Base-by-base conservation (phyloP, 306 rosid species). In the Rubus idaeus region DNA sequence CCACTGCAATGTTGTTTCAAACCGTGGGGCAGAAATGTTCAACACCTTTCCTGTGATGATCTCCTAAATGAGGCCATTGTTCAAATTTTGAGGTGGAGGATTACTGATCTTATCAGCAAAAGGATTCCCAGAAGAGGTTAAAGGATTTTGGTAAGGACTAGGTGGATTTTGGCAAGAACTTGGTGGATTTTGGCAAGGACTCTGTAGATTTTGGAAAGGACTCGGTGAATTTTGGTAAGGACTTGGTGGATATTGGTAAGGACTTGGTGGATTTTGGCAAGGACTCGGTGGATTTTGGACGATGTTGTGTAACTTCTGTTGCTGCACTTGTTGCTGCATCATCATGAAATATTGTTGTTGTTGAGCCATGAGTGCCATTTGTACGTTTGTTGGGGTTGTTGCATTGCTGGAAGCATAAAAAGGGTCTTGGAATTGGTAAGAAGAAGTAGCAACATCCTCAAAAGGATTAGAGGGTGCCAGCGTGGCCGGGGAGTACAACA, bases 401-500 rank as follows among this genome's bases (percentile, higher is more conserved):
- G 46, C 70, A 8, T 64, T 39, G 47, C 23, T 39, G 70, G 47
- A 64, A 64, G 70, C 70, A 64, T 30, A 26, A n/a, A 52, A 52
- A 18, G 75, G 50, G 42, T 61, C 18, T 61, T 61, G 67, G 42
- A 26, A 61, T 26, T 26, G 42, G 42, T 26, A 26, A 11, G 67
- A 35, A 30, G 67, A 30, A 61, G 67, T 10, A 26, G 42, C 44
- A 30, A 26, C 18, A 30, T 61, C 67, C 42, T 30, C 75, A 11
- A 71, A 71, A 71, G 75, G 75, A 52, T 71, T 71, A 39, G 64
- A 52, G 11, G 50, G 75, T n/a, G 47, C 17, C 37, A 35, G 18
- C 10, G 39, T 17, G 7, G 39, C 64, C 11, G 10, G 42, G 50
- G 58, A 16, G 75, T 40, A 70, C 17, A 35, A 51, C 9, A 41